Evolutionary conservation across 2,329 filamentous ascomycete species (phyloP), one percentile per base, ranked within the genome.

Genomic region (Aspergillus sp.): DNA sequence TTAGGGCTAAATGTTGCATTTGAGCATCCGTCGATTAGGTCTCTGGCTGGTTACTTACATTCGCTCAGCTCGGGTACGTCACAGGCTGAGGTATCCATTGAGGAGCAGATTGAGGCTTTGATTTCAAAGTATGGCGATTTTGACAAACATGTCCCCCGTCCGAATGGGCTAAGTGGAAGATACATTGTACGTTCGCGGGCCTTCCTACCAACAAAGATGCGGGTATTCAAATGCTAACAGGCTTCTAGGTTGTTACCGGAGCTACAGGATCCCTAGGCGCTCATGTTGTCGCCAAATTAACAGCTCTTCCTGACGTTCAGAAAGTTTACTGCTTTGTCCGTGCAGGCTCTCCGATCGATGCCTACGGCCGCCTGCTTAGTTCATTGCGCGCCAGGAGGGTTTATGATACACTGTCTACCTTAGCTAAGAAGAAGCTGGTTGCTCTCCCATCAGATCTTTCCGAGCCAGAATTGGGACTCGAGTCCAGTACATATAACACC

Each of bases 181-280:
- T 69, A 69, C 41, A 61, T 74, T 24, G 66, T 71, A 54, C 49
- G 60, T 51, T 6, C 9, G 31, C 12, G 9, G 5, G 11, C 11
- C n/a, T 17, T 2, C 14, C 27, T 27, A 9, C n/a, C 12, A 7
- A 35, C 12, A 7, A 35, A 31, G 14, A 43, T 15, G 6, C 6
- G 23, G 3, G 15, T 15, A 2, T n/a, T 2, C 14, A 23, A 2
- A 6, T 14, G 27, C 47, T 57, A 23, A 59, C 24, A 51, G 19
- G 21, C 14, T 17, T 31, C 24, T 17, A 56, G 73, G 72, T 85
- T 1, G 69, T 90, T 3, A 90, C 87, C 0, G 87, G 87, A 2
- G 81, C 82, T 0, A 90, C 87, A 0, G 87, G 87, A 1, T 86
- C 86, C 2, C 76, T 90, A 0, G 87, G 87, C 1, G 79, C 84